phyloP scores from a whole-genome alignment of 495 filamentous ascomycete species.

The Aspergillus kassunensis region DNA sequence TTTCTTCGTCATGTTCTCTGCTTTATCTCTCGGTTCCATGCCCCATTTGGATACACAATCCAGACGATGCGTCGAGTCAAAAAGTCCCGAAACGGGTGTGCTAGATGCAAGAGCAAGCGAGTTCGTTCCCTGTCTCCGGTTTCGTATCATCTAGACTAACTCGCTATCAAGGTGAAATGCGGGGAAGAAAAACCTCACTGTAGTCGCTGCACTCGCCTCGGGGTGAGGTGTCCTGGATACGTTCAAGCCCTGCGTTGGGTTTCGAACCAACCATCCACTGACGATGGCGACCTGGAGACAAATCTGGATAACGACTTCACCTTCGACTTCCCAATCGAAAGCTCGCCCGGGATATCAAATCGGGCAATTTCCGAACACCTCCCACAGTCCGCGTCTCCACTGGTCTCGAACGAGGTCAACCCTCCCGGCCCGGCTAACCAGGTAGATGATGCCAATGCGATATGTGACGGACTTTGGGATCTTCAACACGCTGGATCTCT shows the following conservation, averaged over 20 bases:
- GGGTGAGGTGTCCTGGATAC: conserved; percentile 51
- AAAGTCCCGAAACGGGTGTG: conserved; percentile 46
- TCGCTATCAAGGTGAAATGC: conserved; percentile 47
- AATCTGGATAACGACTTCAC: neutral
- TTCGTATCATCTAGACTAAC: neutral
- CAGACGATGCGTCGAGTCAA: conserved; percentile 42
- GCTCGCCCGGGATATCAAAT: neutral
- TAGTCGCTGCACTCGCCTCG: conserved; percentile 46
- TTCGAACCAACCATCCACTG: conserved; percentile 41
- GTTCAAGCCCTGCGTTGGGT: conserved; percentile 51
- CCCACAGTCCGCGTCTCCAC: conserved; percentile 4
- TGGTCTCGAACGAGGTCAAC: conserved; percentile 4
- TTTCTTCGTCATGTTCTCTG: conserved; percentile 6
- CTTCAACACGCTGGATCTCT: conserved; percentile 28
- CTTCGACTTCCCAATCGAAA: neutral
- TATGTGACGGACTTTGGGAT: conserved; percentile 38
- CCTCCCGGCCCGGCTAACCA: conserved; percentile 6
- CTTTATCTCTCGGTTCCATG: neutral
- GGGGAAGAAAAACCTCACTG: conserved; percentile 53
- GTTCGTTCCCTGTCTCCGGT: too few relatives aligned
- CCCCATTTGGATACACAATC: neutral
- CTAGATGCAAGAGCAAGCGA: conserved; percentile 50
- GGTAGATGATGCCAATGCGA: conserved; percentile 11
- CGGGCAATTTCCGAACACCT: conserved; percentile 4
- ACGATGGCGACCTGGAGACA: conserved; percentile 20